These are phyloP conservation scores for Vigna nakashimae DNA, from an alignment of 306 rosid genomes.

Conservation along the genomic window DNA sequence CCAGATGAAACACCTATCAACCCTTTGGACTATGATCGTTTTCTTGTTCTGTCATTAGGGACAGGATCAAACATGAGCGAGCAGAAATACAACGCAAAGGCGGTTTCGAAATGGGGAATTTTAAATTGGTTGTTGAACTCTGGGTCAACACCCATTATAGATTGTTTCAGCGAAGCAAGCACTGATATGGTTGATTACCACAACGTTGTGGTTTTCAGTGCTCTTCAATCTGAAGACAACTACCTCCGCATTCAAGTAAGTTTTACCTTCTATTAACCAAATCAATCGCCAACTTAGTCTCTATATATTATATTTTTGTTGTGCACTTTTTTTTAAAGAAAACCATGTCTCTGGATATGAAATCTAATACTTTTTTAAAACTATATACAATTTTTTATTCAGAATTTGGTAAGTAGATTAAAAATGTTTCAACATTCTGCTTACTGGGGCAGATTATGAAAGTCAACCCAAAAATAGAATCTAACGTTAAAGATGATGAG, in stretches of 20 bases:
- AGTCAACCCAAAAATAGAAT: too few species aligned
- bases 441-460: too few species aligned
- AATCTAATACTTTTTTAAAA: too few species aligned
- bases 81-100: conserved; percentile 46
- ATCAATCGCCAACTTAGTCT: too few species aligned
- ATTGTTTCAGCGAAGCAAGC: conserved; percentile 50
- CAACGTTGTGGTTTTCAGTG: conserved; percentile 49
- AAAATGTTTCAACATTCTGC: too few species aligned
- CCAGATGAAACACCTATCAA: conserved; percentile 14
- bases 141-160: conserved; percentile 53
- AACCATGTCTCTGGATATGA: too few species aligned
- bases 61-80: conserved; percentile 56
- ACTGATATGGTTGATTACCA: conserved; percentile 57
- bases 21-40: conserved; percentile 46
- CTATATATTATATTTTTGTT: too few species aligned
- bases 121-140: conserved; percentile 48
- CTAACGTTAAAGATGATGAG: too few species aligned
- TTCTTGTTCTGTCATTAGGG: conserved; percentile 58
- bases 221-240: conserved; percentile 48
- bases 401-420: too few species aligned
- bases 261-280: too few species aligned
- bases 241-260: conserved; percentile 59
- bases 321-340: too few species aligned
- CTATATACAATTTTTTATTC: too few species aligned
- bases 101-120: conserved; percentile 56